phyloP scores from a whole-genome alignment of 495 filamentous ascomycete species.

The Penicillium odoratum region DNA sequence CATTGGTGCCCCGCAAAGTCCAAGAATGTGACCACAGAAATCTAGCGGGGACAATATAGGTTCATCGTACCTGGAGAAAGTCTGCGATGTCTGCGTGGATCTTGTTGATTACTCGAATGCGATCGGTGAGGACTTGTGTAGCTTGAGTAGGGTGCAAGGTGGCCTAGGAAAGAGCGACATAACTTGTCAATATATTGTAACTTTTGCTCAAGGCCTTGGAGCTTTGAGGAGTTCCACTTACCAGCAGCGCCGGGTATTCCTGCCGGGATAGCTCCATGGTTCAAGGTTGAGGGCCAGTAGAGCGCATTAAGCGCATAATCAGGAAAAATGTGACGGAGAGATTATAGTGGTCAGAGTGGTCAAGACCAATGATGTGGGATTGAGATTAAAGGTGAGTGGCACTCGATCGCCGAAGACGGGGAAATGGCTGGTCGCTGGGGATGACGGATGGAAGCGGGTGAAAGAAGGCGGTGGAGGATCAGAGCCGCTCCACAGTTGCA shows the following conservation, averaged over 20 bases:
- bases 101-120: constrained; percentile 80
- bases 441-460: constrained; percentile 26
- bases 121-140: constrained; percentile 79
- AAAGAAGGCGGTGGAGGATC: neutral
- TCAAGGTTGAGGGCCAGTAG: constrained; percentile 33
- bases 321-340: constrained; percentile 13
- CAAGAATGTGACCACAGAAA: constrained; percentile 12
- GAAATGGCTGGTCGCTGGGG: constrained; percentile 22
- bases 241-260: constrained; percentile 96
- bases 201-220: neutral
- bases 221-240: constrained; percentile 48
- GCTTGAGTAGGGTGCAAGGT: constrained; percentile 83
- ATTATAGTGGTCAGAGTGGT: constrained; percentile 4
- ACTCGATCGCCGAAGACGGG: constrained; percentile 28
- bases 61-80: constrained; percentile 81
- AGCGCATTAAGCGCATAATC: constrained; percentile 44
- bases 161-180: constrained; percentile 52
- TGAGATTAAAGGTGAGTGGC: constrained; percentile 20
- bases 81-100: constrained; percentile 93
- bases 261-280: constrained; percentile 79
- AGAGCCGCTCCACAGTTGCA: neutral
- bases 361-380: constrained; percentile 26
- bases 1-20: constrained; percentile 6
- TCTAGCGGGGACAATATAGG: constrained; percentile 6
- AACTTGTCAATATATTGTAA: constrained; percentile 15